These are phyloP conservation scores for Populus pruinosa DNA, from an alignment of 345 rosid species.

Conservation along the genomic window DNA sequence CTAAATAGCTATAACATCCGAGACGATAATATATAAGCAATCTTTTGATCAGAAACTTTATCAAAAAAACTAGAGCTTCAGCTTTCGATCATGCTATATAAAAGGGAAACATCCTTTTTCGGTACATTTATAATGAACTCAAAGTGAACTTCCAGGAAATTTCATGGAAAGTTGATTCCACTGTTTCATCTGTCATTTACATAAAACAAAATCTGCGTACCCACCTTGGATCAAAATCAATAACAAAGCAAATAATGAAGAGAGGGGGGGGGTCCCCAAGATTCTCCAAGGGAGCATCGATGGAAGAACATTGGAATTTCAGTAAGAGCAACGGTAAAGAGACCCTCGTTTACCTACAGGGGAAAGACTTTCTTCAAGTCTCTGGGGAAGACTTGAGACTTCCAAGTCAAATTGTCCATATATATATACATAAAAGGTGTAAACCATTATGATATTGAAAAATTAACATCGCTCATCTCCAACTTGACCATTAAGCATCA, in stretches of 20 bases:
- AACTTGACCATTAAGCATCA: not conserved
- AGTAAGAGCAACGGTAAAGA: not conserved
- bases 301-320: not conserved
- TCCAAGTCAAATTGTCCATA: not conserved
- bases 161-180: not conserved
- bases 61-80: not conserved
- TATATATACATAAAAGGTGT: not conserved
- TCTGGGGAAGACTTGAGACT: not conserved
- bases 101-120: not conserved
- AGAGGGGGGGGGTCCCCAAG: too few species aligned
- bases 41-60: too few species aligned
- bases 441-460: not conserved
- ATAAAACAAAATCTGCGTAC: not conserved
- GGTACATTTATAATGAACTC: not conserved
- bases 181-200: not conserved
- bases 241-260: too few species aligned
- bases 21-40: too few species aligned
- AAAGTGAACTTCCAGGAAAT: not conserved
- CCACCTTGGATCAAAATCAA: not conserved
- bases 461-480: not conserved
- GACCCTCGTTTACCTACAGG: not conserved
- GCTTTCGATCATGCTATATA: not conserved
- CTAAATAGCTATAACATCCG: not conserved
- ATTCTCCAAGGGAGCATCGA: too few species aligned
- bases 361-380: not conserved